A percentile compares a stretch with the other conserved stretches of the same genome.
These are phyloP conservation scores for Cyberlindnera subsufficiens DNA, from an alignment of 805 yeast genomes.

Conservation along the genomic window DNA sequence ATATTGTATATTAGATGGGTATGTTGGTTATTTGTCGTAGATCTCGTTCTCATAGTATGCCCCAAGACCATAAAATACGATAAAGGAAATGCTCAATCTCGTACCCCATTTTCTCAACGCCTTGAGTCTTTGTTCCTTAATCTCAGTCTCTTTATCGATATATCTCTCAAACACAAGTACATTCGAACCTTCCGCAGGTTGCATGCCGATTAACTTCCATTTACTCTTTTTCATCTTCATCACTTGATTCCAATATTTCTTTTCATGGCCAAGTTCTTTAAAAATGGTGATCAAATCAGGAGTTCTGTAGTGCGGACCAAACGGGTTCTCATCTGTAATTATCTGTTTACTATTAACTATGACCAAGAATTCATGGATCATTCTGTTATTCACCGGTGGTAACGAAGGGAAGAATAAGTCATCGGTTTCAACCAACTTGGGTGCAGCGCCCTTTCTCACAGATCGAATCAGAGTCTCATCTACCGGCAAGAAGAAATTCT, in stretches of 20 bases:
- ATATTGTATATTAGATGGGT: conserved; percentile 2
- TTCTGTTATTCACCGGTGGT: conserved; percentile 3
- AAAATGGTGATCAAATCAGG: conserved; percentile 39
- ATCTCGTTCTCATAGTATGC: not conserved
- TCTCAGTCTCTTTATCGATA: conserved; percentile 11
- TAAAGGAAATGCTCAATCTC: not conserved
- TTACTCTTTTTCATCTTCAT: conserved; percentile 34
- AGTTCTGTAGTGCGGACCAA: conserved; percentile 29
- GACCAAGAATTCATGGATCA: conserved; percentile 21
- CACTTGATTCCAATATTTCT: conserved; percentile 29
- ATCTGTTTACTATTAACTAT: conserved; percentile 10
- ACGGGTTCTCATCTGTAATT: conserved; percentile 31
- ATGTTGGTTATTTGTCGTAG: not conserved
- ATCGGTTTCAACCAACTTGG: conserved; percentile 10
- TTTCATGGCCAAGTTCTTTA: conserved; percentile 33
- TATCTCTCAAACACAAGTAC: conserved; percentile 36
- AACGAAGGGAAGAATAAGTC: conserved; percentile 20
- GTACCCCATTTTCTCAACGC: not conserved
- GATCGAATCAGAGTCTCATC: conserved; percentile 10
- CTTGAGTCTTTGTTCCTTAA: not conserved
- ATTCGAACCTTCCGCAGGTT: conserved; percentile 19
- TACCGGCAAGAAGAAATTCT: conserved; percentile 36
- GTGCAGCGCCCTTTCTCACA: conserved; percentile 11
- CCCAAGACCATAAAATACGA: not conserved
- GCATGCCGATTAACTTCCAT: conserved; percentile 27